phyloP scores from a whole-genome alignment of 352 stramenopile genomes.

The Pythium pyrilobum region DNA sequence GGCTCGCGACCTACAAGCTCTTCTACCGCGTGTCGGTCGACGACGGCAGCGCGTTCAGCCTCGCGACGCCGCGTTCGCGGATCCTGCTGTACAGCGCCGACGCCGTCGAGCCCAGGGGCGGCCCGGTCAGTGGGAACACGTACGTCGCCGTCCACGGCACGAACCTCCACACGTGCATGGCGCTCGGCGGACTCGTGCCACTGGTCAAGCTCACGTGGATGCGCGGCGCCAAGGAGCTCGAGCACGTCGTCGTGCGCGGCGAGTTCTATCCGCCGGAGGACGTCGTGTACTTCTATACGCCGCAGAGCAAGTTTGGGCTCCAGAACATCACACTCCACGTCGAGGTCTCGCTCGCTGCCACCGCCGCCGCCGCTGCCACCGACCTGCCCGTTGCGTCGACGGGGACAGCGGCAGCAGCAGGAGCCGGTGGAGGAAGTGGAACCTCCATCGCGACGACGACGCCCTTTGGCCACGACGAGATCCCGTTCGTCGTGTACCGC shows the following conservation, averaged over 20 bases:
- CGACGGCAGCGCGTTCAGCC: conserved; percentile 43
- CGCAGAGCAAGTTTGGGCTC: conserved; percentile 69
- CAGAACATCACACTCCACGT: conserved; percentile 57
- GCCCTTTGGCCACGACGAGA: conserved; percentile 52
- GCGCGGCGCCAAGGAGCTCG: conserved; percentile 48
- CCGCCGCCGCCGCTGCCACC: background rate
- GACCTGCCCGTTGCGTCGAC: too few relatives aligned
- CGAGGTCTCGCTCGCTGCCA: conserved; percentile 29
- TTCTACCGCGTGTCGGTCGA: conserved; percentile 61
- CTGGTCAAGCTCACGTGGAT: conserved; percentile 56
- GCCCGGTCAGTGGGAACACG: conserved; percentile 64
- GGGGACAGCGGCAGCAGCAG: too few relatives aligned
- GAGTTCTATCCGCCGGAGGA: conserved; percentile 65
- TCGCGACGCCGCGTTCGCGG: conserved; percentile 24
- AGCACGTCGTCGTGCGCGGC: conserved; percentile 42
- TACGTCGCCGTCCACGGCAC: conserved; percentile 56
- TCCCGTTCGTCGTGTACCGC: conserved; percentile 70
- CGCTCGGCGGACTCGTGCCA: conserved; percentile 16
- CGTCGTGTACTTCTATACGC: conserved; percentile 68
- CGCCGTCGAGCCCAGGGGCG: conserved; percentile 42
- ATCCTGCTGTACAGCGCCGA: conserved; percentile 56
- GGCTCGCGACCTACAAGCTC: conserved; percentile 52
- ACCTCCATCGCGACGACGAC: background rate
- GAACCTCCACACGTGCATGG: conserved; percentile 53
- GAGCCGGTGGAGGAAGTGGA: too few relatives aligned